phyloP scores from a whole-genome alignment of 306 rosid species.

The Hylodesmum podocarpum region DNA sequence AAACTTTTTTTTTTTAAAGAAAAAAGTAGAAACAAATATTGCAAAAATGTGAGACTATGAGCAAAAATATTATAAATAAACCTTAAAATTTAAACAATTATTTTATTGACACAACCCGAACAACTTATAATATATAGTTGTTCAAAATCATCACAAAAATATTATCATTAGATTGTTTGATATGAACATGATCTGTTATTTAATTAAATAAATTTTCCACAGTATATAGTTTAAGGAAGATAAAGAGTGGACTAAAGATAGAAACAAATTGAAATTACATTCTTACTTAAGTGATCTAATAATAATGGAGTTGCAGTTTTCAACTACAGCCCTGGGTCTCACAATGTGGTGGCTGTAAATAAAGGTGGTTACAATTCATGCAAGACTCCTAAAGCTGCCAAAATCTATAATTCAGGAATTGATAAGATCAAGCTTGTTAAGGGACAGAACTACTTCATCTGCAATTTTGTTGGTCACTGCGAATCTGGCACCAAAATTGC shows the following conservation, averaged over 20 bases:
- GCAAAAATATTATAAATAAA: no score
- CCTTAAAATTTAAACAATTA: no score
- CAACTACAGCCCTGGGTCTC: conserved; percentile 42
- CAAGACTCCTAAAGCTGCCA: conserved; percentile 39
- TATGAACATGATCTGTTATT: not conserved
- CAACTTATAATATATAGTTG: no score
- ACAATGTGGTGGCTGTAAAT: conserved; percentile 50
- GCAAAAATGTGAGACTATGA: no score
- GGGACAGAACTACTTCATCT: conserved; percentile 60
- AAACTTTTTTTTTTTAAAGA: no score
- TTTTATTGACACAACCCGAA: no score
- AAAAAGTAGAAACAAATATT: no score
- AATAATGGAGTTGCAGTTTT: conserved; percentile 50
- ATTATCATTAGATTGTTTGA: not conserved
- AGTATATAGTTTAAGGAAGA: not conserved
- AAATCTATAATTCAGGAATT: conserved; percentile 38
- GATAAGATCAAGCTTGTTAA: conserved; percentile 53
- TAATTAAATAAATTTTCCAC: not conserved
- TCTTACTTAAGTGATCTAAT: no score
- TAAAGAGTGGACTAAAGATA: no score
- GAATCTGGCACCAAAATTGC: conserved; percentile 56
- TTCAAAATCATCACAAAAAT: not conserved
- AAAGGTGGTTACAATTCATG: conserved; percentile 43
- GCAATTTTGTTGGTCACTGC: conserved; percentile 60
- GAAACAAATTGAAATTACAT: no score